Percentiles rank a stretch among this genome's conserved stretches.
These are phyloP conservation scores for Saposhnikovia divaricata DNA, from an alignment of 129 eudicot species.

Conservation along the genomic window DNA sequence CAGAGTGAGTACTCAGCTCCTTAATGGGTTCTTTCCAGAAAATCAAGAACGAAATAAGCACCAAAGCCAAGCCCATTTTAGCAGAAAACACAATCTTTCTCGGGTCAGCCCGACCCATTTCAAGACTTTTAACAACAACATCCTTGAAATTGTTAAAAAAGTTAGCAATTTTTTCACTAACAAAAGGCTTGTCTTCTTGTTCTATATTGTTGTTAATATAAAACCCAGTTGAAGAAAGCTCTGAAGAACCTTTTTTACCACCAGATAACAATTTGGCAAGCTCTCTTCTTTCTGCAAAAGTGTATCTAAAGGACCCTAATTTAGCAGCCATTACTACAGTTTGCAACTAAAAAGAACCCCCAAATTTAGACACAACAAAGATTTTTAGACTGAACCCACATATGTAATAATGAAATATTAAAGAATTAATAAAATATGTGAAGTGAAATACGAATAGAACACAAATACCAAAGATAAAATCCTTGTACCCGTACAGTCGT, in stretches of 20 bases:
- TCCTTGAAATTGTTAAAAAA: conserved; percentile 19
- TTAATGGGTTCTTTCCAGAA: conserved; percentile 42
- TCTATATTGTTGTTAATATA: not conserved
- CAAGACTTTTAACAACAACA: conserved; percentile 25
- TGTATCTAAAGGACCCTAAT: conserved; percentile 22
- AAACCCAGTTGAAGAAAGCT: conserved; percentile 5
- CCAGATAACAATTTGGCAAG: conserved; percentile 22
- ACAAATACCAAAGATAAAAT: not conserved
- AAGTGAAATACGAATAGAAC: not conserved
- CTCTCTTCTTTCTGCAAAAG: conserved; percentile 20
- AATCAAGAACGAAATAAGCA: conserved; percentile 47
- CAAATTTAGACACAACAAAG: conserved; percentile 4
- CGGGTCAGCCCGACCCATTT: conserved; percentile 53
- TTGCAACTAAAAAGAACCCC: conserved; percentile 74
- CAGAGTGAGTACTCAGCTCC: conserved; percentile 39
- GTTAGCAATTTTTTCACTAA: conserved; percentile 10
- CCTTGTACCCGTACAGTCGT: not conserved
- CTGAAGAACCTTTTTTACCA: conserved; percentile 4
- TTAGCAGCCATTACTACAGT: conserved; percentile 22
- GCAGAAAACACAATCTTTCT: conserved; percentile 53
- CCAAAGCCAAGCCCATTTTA: conserved; percentile 52
- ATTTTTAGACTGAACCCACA: not conserved
- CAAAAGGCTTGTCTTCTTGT: conserved; percentile 8
- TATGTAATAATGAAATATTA: too few species aligned
- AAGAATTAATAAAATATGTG: not conserved